A percentile compares a stretch with the other conserved stretches of the same genome.
Conservation (phyloP, 1,139 yeast genomes). For the Citeromyces hawaiiensis region DNA sequence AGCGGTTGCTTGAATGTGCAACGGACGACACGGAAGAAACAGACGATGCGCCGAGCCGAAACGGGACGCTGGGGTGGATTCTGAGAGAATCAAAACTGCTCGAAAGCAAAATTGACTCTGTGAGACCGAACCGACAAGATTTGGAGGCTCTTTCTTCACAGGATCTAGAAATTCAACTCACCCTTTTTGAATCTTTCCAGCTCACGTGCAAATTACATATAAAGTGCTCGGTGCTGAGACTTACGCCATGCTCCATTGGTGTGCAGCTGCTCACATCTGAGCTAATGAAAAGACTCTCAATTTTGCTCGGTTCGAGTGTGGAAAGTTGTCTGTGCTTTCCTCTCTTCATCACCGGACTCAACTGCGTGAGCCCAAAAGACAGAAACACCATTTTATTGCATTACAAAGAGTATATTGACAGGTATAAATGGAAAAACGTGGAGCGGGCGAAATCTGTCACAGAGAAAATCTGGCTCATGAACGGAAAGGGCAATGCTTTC, state of each 20-base stretch:
- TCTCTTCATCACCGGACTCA: constrained; percentile 63
- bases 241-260: constrained; percentile 53
- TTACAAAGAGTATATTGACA: constrained; percentile 39
- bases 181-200: constrained; percentile 62
- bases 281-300: constrained; percentile 42
- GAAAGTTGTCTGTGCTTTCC: constrained; percentile 71
- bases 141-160: constrained; percentile 30
- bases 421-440: constrained; percentile 61
- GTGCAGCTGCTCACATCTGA: constrained; percentile 47
- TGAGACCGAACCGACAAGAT: constrained; percentile 41
- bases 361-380: constrained; percentile 37
- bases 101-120: constrained; percentile 34
- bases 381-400: constrained; percentile 38
- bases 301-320: constrained; percentile 50
- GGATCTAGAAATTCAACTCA: constrained; percentile 54
- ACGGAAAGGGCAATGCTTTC: constrained; percentile 28
- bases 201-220: constrained; percentile 56
- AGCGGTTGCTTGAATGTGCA: constrained; percentile 14
- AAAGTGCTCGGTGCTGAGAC: constrained; percentile 44
- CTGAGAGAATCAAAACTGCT: constrained; percentile 26
- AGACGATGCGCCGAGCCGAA: constrained; percentile 5
- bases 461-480: constrained; percentile 42
- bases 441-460: constrained; percentile 46
- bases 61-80: constrained; percentile 19
- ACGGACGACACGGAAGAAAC: constrained; percentile 9